Conservation (phyloP, 176 grass and related monocot species). For the Puccinellia tenuiflora region DNA sequence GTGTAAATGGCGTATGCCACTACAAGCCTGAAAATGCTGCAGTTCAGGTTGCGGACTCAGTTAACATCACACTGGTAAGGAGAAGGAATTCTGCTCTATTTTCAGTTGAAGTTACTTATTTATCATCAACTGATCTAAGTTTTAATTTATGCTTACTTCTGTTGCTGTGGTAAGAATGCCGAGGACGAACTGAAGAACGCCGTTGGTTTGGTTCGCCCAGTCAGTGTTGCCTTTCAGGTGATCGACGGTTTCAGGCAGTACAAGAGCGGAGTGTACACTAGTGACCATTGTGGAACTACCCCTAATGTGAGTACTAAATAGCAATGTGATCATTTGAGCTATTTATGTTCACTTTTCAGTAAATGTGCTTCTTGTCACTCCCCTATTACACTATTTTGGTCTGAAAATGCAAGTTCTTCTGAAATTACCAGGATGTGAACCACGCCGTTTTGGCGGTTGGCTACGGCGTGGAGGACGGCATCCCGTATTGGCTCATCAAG, state of each 20-base stretch:
- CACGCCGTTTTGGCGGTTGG: slow-evolving; percentile 97
- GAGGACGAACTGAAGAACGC: slow-evolving; percentile 94
- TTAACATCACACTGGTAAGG: slow-evolving; percentile 90
- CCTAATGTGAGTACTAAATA: slow-evolving; percentile 54
- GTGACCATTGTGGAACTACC: slow-evolving; percentile 58
- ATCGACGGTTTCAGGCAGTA: slow-evolving; percentile 60
- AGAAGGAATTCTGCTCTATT: not conserved
- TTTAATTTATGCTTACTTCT: slow-evolving; percentile 19
- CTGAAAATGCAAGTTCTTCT: slow-evolving; percentile 5
- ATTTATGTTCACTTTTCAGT: not conserved
- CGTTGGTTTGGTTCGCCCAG: slow-evolving; percentile 88
- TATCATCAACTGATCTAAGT: not conserved
- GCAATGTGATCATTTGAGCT: not conserved
- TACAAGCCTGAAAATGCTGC: slow-evolving; percentile 53
- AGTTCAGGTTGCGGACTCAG: slow-evolving; percentile 62
- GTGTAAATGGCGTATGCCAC: slow-evolving; percentile 70
- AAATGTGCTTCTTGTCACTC: not conserved
- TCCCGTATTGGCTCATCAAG: slow-evolving; percentile 94
- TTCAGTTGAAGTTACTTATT: not conserved
- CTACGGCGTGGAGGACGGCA: slow-evolving; percentile 75
- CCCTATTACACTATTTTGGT: not conserved
- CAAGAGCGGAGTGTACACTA: slow-evolving; percentile 84
- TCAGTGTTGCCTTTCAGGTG: slow-evolving; percentile 88
- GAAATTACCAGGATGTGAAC: slow-evolving; percentile 78
- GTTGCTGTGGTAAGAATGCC: slow-evolving; percentile 45